Evolutionary conservation across 371 early-diverging fungal species (phyloP), one percentile per base, ranked within the genome.

Genomic region (Entomophthora muscae): DNA sequence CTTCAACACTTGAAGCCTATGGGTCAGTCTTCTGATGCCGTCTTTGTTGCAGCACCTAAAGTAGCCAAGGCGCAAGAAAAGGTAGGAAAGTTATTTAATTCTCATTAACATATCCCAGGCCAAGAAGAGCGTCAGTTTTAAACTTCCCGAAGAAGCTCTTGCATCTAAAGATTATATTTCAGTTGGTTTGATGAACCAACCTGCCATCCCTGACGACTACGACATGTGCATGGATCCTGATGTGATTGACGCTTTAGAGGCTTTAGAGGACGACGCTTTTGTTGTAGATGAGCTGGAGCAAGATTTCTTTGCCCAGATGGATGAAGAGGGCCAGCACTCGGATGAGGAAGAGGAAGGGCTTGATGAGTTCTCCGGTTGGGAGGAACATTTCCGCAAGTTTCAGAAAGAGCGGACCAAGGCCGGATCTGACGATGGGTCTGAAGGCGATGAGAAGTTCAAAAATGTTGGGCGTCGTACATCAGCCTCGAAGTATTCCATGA

Each of bases 191-290:
- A 71, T 78, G 67, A 71, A 71, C 42, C 75, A 76, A 63, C 24
- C 66, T 27, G 69, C 73, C 0, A 72, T 77, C 52, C 68, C 75
- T 5, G 74, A 78, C 55, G 71, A 72, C 28, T 83, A 56, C 85
- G 86, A 64, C 87, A 86, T 1, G 81, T 30, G 22, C 42, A 42
- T 31, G 31, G 10, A 32, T 23, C 33, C 32, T 7, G 53, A 62
- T 51, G 62, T 81, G 57, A 85, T 88, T 64, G 91, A 93, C 74
- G 84, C 83, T 0, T 67, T 96, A 57, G 89, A 91, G 66, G 95
- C 94, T 1, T 73, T 96, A 65, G 91, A 91, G 24, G 93, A 94
- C 68, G 93, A 92, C 10, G 90, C 80, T 23, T 88, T 80, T 64
- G 79, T 86, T 23, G 88, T 88, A 28, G 81, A 84, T 17, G 86